phyloP scores from a whole-genome alignment of 2,329 filamentous ascomycete species.

The Teratosphaeria epicoccoides region DNA sequence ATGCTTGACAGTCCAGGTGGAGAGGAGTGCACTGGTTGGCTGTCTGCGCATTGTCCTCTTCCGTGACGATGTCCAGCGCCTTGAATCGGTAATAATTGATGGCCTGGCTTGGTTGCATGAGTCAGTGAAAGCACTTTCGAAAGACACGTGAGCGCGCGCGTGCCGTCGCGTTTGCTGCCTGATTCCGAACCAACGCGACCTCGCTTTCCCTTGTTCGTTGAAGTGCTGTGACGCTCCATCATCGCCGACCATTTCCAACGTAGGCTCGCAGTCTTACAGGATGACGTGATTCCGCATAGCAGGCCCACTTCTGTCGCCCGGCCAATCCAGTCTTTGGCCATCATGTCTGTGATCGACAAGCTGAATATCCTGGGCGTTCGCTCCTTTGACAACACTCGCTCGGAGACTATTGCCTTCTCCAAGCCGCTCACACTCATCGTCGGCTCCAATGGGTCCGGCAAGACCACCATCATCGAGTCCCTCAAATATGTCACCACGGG shows the following conservation, averaged over 20 bases:
- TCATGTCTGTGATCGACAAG: conserved; percentile 66
- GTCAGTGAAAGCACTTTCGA: background rate
- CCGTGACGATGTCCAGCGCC: background rate
- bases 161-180: too few relatives aligned
- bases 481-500: conserved; percentile 97
- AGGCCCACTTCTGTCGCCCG: background rate
- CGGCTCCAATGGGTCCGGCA: conserved; percentile 92
- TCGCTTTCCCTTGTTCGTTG: too few relatives aligned
- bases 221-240: background rate
- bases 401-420: conserved; percentile 76
- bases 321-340: conserved; percentile 4
- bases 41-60: too few relatives aligned
- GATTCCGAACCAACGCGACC: too few relatives aligned
- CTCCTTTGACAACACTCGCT: conserved; percentile 68
- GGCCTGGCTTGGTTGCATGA: too few relatives aligned
- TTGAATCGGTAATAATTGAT: background rate
- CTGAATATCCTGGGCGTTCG: conserved; percentile 76
- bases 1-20: too few relatives aligned
- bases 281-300: background rate
- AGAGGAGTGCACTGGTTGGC: too few relatives aligned
- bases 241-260: background rate
- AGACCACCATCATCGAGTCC: conserved; percentile 98
- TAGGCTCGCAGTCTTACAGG: background rate
- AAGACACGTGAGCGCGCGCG: background rate
- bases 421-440: conserved; percentile 92